Conservation (phyloP, 768 basidiomycete species). For the Mrakia hoshinonis region DNA sequence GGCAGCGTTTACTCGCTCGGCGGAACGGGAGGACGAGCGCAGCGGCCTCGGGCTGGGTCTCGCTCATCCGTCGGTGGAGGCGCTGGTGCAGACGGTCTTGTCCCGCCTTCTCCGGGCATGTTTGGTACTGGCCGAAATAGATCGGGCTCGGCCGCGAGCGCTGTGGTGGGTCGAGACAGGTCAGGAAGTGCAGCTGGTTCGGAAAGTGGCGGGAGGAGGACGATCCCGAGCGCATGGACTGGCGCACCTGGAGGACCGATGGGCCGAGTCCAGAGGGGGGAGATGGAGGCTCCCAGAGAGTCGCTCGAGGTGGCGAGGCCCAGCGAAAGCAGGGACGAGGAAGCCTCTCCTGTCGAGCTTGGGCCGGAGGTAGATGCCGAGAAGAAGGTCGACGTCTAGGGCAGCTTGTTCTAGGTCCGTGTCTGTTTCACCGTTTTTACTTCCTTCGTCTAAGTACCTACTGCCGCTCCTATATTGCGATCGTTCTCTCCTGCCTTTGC, state of each 20-base stretch:
- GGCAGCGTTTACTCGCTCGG: conserved; percentile 37
- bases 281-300: conserved; percentile 16
- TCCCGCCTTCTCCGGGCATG: background rate
- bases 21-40: conserved; percentile 40
- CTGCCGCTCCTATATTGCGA: background rate
- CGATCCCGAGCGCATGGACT: conserved; percentile 3
- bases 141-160: background rate
- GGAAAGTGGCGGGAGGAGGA: background rate
- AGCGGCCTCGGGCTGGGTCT: conserved; percentile 28
- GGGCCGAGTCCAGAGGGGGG: background rate
- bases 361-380: too few relatives aligned
- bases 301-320: background rate
- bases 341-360: background rate
- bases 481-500: background rate
- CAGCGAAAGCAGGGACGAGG: background rate
- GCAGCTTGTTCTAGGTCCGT: background rate
- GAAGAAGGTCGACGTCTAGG: too few relatives aligned
- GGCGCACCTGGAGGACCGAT: background rate
- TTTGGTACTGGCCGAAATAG: background rate
- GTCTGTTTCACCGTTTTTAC: background rate
- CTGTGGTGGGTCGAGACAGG: background rate
- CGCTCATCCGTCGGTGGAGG: background rate
- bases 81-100: background rate
- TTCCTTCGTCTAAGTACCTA: background rate
- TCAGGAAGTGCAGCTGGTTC: background rate